Evolutionary conservation across 164 flowering plant genomes (phyloP).

Genomic region (Aristolochia fimbriata): DNA sequence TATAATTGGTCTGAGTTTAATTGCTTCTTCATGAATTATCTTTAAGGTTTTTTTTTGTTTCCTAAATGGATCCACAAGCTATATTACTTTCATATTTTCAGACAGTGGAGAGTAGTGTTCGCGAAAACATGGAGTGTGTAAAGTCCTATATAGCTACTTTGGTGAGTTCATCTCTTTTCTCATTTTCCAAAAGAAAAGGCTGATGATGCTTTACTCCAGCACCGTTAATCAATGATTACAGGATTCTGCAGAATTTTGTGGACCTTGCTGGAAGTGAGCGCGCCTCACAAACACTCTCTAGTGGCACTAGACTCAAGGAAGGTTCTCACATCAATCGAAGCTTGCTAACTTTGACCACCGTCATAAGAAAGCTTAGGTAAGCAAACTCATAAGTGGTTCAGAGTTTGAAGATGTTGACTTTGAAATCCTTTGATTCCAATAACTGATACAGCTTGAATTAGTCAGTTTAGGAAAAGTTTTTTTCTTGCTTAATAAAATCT

Average conservation of each 20-base stretch:
- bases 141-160: constrained; percentile 72
- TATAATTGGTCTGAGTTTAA: too few species aligned
- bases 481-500: neutral
- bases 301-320: constrained; percentile 84
- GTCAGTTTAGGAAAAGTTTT: neutral
- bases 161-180: constrained; percentile 35
- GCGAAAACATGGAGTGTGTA: constrained; percentile 38
- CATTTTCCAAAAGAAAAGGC: neutral
- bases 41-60: too few species aligned
- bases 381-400: neutral
- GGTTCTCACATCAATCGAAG: constrained; percentile 97
- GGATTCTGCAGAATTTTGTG: constrained; percentile 58
- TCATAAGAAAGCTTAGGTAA: constrained; percentile 90
- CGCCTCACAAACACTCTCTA: constrained; percentile 77
- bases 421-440: neutral
- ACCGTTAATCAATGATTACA: neutral
- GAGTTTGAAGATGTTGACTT: neutral
- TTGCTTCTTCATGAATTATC: too few species aligned
- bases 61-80: neutral
- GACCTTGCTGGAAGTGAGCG: constrained; percentile 99
- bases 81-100: constrained; percentile 17
- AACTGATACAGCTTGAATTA: neutral
- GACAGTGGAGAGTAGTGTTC: constrained; percentile 85
- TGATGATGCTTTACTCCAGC: neutral
- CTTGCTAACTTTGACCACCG: constrained; percentile 83